These are phyloP conservation scores for Rehmannia glutinosa DNA, from an alignment of 257 asterid genomes.

Conservation along the genomic window DNA sequence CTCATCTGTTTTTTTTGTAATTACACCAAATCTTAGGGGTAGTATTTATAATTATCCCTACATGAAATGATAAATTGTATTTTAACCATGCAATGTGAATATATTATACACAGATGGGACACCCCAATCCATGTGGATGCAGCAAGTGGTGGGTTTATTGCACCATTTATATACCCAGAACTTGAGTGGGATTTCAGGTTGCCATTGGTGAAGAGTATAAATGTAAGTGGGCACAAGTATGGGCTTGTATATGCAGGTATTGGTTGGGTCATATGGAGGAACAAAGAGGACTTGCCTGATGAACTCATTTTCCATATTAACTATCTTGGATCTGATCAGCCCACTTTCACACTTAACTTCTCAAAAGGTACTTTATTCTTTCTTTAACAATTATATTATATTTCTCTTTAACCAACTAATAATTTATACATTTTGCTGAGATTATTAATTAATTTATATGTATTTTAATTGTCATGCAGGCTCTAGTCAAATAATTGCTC, in stretches of 20 bases:
- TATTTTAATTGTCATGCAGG: slow-evolving; percentile 36
- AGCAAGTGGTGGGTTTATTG: slow-evolving; percentile 92
- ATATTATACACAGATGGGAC: slow-evolving; percentile 49
- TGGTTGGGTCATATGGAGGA: slow-evolving; percentile 97
- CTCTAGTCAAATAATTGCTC: slow-evolving; percentile 91
- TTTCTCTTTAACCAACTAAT: no score
- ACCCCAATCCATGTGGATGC: slow-evolving; percentile 98
- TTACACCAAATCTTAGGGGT: no score
- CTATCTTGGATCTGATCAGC: slow-evolving; percentile 92
- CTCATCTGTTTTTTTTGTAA: no score
- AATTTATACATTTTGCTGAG: no score
- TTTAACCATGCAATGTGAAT: neutral
- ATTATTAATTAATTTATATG: neutral
- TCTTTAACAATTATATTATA: no score
- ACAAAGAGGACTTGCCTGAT: slow-evolving; percentile 69
- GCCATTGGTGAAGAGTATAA: slow-evolving; percentile 87
- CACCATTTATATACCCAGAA: slow-evolving; percentile 84
- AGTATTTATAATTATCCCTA: no score
- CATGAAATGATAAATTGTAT: no score
- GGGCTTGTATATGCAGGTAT: slow-evolving; percentile 90
- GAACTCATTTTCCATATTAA: slow-evolving; percentile 86
- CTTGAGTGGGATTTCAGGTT: slow-evolving; percentile 84
- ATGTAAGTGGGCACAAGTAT: slow-evolving; percentile 88
- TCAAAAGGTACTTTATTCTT: slow-evolving; percentile 55
- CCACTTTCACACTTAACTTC: slow-evolving; percentile 92